Percentiles rank a stretch among this genome's conserved stretches.
Evolutionary conservation across 176 grass and related monocot species (phyloP).

Genomic region (Carex kokanica): DNA sequence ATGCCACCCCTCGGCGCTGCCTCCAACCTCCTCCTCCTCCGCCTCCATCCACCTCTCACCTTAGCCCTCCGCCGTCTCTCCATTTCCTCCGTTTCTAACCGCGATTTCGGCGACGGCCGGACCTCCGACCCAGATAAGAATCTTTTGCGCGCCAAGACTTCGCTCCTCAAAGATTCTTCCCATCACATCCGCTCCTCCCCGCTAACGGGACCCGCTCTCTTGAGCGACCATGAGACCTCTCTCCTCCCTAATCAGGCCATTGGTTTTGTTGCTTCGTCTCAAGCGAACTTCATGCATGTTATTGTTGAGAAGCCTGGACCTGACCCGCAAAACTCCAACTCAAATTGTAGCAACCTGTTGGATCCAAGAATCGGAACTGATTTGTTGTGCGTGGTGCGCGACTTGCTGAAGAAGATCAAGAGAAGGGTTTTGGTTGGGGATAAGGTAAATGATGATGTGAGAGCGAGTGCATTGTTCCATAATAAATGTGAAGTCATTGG

Average conservation of each 20-base stretch:
- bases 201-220: background rate
- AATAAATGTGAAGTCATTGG: background rate
- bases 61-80: constrained; percentile 4
- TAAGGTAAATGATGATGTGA: constrained; percentile 17
- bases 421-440: constrained; percentile 84
- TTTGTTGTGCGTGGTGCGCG: constrained; percentile 86
- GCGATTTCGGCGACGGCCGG: background rate
- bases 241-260: constrained; percentile 71
- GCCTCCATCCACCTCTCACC: constrained; percentile 33
- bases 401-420: constrained; percentile 90
- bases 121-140: background rate
- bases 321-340: background rate
- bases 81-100: constrained; percentile 14
- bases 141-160: constrained; percentile 12
- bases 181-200: background rate
- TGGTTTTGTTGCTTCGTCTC: constrained; percentile 68
- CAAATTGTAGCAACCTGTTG: background rate
- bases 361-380: constrained; percentile 48
- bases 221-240: background rate
- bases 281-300: constrained; percentile 97
- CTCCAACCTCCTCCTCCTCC: constrained; percentile 16
- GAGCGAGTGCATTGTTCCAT: background rate
- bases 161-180: background rate
- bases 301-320: constrained; percentile 52
- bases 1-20: constrained; percentile 16